A percentile compares a stretch with the other conserved stretches of the same genome.
These are phyloP conservation scores for Pseudoneurospora amorphoporcata DNA, from an alignment of 495 filamentous ascomycete genomes.

Conservation along the genomic window DNA sequence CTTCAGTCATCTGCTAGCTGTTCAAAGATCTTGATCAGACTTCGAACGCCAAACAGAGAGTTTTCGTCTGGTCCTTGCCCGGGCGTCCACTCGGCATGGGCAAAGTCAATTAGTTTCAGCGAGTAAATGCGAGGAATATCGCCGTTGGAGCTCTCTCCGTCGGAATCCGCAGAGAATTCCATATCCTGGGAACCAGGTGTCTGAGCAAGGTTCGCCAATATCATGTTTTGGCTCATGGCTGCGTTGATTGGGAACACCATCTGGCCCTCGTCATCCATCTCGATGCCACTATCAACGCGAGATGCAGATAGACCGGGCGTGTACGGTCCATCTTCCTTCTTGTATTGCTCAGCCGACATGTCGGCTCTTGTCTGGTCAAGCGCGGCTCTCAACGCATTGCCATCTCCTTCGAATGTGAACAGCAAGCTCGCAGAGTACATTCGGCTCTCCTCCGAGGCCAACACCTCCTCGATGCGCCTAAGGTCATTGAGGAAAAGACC, in stretches of 20 bases:
- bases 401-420: slow-evolving; percentile 88
- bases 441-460: slow-evolving; percentile 70
- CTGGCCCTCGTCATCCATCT: slow-evolving; percentile 28
- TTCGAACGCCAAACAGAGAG: slow-evolving; percentile 62
- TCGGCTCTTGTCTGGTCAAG: slow-evolving; percentile 49
- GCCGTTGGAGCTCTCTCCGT: slow-evolving; percentile 35
- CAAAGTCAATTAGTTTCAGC: slow-evolving; percentile 93
- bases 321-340: background rate
- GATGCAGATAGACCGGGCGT: slow-evolving; percentile 6
- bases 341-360: slow-evolving; percentile 12
- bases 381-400: slow-evolving; percentile 51
- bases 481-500: slow-evolving; percentile 59
- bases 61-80: slow-evolving; percentile 87
- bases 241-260: slow-evolving; percentile 5
- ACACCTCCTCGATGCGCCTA: slow-evolving; percentile 46
- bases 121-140: slow-evolving; percentile 58
- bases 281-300: slow-evolving; percentile 37
- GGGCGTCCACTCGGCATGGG: slow-evolving; percentile 80
- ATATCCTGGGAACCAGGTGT: background rate
- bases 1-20: slow-evolving; percentile 31
- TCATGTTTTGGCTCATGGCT: background rate
- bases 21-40: slow-evolving; percentile 57
- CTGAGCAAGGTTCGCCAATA: background rate
- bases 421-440: slow-evolving; percentile 92
- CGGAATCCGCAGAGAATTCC: slow-evolving; percentile 12